Base-by-base conservation (phyloP, 2,329 filamentous ascomycete species). In the Phialocephala subalpina region DNA sequence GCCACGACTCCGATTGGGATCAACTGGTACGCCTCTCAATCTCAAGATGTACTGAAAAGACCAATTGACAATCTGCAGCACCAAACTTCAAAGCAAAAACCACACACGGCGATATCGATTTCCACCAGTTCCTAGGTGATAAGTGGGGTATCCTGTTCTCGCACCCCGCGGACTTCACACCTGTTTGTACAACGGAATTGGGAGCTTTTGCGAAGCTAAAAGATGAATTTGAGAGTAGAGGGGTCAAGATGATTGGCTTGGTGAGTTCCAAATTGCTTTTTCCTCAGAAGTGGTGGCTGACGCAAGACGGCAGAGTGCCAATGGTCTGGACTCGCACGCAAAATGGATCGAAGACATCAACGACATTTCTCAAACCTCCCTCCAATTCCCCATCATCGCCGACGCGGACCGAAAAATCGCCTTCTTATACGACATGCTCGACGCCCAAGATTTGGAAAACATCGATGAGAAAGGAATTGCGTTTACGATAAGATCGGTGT, bases 401-500 rank as follows among this genome's bases (percentile, higher is more conserved):
- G 61, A 63, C 25, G 61, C 58, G 3, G 84, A 92, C 78, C 88
- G 91, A 79, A 87, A 92, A 82, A 86, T 93, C 65, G 89, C 91
- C 67, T 67, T 52, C 11, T 58, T 71, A 20, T 70, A 64, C 22
- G 61, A 67, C 33, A 66, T 67, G 62, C 83, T 93, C 74, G 90
- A 93, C 81, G 86, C 90, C 80, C 90, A 92, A 78, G 91, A 93
- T 80, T 85, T 89, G 72, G 90, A 88, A 81, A 93, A 93, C 81
- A 88, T 93, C 63, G 90, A 93, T 79, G 79, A 84, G 75, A 92
- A 92, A 85, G 90, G 90, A 73, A 91, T 94, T 73, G 92, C 93
- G 64, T 94, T 97, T 81, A 97, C 93, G 72, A 97, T 97, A 81
- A 92, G 94, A 75, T 92, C 91, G 74, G 94, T 97, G 77, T 97